Evolutionary conservation across 306 rosid genomes (phyloP).

Genomic region (Rosa multiflora): DNA sequence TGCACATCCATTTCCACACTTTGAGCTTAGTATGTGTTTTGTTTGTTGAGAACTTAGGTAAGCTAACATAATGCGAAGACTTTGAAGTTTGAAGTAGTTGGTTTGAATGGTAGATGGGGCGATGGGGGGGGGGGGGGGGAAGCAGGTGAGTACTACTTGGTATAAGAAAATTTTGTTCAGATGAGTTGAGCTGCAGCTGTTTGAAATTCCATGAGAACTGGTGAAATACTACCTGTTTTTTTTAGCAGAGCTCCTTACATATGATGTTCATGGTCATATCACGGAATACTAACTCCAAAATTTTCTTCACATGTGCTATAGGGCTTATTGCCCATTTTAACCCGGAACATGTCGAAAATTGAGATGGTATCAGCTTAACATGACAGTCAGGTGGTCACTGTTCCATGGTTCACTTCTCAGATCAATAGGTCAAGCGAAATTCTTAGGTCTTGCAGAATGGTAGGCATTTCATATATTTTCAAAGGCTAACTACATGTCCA

Average conservation of each 20-base stretch:
- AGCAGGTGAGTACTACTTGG: background rate
- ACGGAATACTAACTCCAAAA: background rate
- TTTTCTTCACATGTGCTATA: background rate
- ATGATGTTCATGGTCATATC: background rate
- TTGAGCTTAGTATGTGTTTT: background rate
- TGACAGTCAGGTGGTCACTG: background rate
- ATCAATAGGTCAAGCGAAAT: background rate
- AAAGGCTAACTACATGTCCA: no score
- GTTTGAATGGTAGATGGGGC: constrained; percentile 68
- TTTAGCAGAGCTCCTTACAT: background rate
- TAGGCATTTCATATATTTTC: no score
- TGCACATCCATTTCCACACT: background rate
- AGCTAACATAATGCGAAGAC: background rate
- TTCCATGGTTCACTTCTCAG: background rate
- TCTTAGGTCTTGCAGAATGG: no score
- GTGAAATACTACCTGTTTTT: background rate
- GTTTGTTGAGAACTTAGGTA: constrained; percentile 40
- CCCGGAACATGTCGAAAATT: no score
- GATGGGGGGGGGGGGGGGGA: no score
- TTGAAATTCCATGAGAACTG: background rate
- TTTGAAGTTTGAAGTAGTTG: constrained; percentile 5
- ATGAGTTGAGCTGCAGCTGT: background rate
- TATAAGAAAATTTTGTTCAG: background rate
- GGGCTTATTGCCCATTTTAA: no score
- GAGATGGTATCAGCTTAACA: background rate